Base-by-base conservation (phyloP, 2,329 filamentous ascomycete species). In the Thelonectria discophora region DNA sequence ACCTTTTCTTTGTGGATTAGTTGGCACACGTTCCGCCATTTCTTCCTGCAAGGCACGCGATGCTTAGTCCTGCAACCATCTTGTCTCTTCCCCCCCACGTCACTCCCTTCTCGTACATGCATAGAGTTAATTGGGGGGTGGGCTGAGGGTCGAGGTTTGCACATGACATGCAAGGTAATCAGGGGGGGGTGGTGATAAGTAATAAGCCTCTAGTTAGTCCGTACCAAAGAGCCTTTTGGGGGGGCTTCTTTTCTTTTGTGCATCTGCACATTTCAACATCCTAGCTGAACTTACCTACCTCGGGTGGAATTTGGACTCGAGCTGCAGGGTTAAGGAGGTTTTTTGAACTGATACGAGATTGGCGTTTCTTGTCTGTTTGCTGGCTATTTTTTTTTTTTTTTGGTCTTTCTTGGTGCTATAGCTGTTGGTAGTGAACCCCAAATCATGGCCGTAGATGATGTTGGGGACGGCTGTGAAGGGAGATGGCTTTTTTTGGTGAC, bases 1-100 rank as follows among this genome's bases (percentile, higher is more conserved):
- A 21, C 42, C 42, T 45, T n/a, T 9, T 21, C 20, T 47, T 47
- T 21, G 20, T 21, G 27, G 27, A 27, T 24, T 30, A 47, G 45
- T 30, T 30, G 27, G 27, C n/a, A 2, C 45, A 27, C 32, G 27
- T 24, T 24, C 21, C 21, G 20, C 45, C 45, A 10, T 21, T 30
- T 30, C n/a, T 21, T 47, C 10, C 20, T 47, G 45, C 45, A 47
- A 47, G 45, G 45, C 42, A 47, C 45, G 21, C 24, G 15, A 27
- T 12, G 45, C 45, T 47, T 47, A 47, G 45, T 21, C 45, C 45
- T 27, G 45, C 45, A 47, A n/a, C 45, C 27, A 21, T 27, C 45
- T 47, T 30, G 5, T 8, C 27, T 8, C 9, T 30, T 8, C 27
- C 27, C 27, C 27, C 27, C 27, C 27, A 30, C 27, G 27, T n/a